Base-by-base conservation (phyloP, 441 rosid genomes). In the Francoa sonchifolia region DNA sequence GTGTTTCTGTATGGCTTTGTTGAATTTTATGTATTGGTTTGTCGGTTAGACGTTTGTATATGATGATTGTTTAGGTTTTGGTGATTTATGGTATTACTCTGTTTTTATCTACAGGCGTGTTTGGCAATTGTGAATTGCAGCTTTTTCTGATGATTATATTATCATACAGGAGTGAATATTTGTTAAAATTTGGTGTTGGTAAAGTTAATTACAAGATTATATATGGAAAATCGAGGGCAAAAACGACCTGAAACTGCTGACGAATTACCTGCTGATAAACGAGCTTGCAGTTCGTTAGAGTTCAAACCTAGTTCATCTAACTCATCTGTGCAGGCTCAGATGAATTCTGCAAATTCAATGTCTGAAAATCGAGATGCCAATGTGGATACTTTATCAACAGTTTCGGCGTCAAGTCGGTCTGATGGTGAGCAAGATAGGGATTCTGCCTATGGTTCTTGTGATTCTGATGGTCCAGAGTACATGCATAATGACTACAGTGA, bases 251-350 rank as follows among this genome's bases (percentile, higher is more conserved):
- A 85, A 33, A 66, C 68, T 44, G 71, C 60, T 30, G 83, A 76
- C 18, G 90, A 80, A 44, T 63, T 86, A 22, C 96, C 95, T n/a
- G 90, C 92, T 39, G 95, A 90, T 73, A 86, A 90, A 61, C 77
- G 96, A 52, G 88, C 95, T 47, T 90, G 95, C 48, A 80, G 74
- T 68, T 78, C 94, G 1, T 71, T 73, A 48, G 99, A 86, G 32
- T 78, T 68, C 42, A 72, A 77, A 49, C 87, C 96, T 6, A 80
- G 96, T 63, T 52, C 95, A 28, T 86, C 96, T 0, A 81, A 66
- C 52, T 74, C 85, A 10, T 76, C 83, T 6, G 59, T 68, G 28
- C 83, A 72, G 45, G 68, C 80, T 32, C 73, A 68, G 30, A 35
- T 62, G 49, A 70, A 76, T 61, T 76, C 68, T 7, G 25, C 74